Base-by-base conservation (phyloP, 768 basidiomycete species). In the Tulasnella sp. region DNA sequence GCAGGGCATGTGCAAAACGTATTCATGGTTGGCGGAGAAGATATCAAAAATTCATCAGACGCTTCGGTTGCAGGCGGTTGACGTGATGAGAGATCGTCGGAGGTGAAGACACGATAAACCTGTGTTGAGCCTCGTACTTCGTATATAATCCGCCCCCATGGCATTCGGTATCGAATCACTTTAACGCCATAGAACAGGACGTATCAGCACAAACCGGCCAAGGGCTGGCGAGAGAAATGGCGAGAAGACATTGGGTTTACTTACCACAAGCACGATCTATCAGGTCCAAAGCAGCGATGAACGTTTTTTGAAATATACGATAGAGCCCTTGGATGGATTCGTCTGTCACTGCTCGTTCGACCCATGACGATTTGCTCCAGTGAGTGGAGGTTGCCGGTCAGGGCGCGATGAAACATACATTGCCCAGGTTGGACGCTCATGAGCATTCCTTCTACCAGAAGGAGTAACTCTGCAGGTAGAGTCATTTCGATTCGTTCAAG, bases 1-100 rank as follows among this genome's bases (percentile, higher is more conserved):
- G 88, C 80, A 2, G 85, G 83, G 65, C 87, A 91, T 12, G 82
- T 78, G 68, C 88, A 90, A 62, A 82, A 87, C 61, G 69, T 65
- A 10, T 74, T 66, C 25, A 67, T 62, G n/a, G 68, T 8, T 17
- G 11, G 19, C 15, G 22, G 19, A 7, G 27, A 7, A 29, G 7
- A 48, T n/a, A 29, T 38, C 46, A n/a, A n/a, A 7, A 48, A n/a
- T n/a, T 48, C 21, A 7, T 5, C n/a, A 7, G n/a, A 48, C 15
- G 34, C 54, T 31, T 19, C 17, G 1, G 3, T 44, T 41, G 29
- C 22, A 42, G 41, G 34, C 4, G 42, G 24, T 43, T 56, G 42
- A 17, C 19, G 11, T 19, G 31, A 17, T 21, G 38, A 19, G 29
- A 42, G 27, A 7, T 44, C 54, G 11, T 44, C 45, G n/a, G 44